Base-by-base conservation (phyloP, 306 rosid species). In the Vachellia pachyceras region DNA sequence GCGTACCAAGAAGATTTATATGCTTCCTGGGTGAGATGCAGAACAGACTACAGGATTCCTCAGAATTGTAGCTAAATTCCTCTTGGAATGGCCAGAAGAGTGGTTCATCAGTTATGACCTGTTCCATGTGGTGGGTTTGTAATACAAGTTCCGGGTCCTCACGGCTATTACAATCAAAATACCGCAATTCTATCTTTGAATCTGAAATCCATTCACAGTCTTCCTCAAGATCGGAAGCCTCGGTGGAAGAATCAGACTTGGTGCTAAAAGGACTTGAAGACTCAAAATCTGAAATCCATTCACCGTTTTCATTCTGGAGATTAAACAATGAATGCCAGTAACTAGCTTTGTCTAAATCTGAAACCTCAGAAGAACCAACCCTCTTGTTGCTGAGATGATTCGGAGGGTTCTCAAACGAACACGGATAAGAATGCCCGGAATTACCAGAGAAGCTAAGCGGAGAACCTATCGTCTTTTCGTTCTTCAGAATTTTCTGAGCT, bases 51-150 rank as follows among this genome's bases (percentile, higher is more conserved):
- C n/a, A n/a, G n/a, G 75, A 37, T 60, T 80, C 86, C 64, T 82
- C 83, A 70, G 68, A 74, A 57, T 72, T 25, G 92, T 88, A 82
- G 47, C 61, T 52, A 8, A 67, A 57, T 68, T 83, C 40, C 70
- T 61, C 80, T 55, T 86, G 87, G 36, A 79, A 88, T 65, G 90
- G 94, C 92, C 90, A 88, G 76, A 85, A 90, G 17, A 90, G 85
- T 68, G 94, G 92, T 78, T 85, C 88, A 25, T 85, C 78, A 0
- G 12, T 40, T 8, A 17, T 44, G 33, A 65, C 52, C 29, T 29
- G 67, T 77, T 84, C 84, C 11, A 23, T 57, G 25, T 22, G 64
- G 23, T 45, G 33, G 39, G 69, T 60, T 60, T 85, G 72, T 17
- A 73, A 50, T 69, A 58, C 50, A 81, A 66, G 39, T 55, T 20